phyloP scores from a whole-genome alignment of 2,329 filamentous ascomycete genomes.

The Colletotrichum australisinense region DNA sequence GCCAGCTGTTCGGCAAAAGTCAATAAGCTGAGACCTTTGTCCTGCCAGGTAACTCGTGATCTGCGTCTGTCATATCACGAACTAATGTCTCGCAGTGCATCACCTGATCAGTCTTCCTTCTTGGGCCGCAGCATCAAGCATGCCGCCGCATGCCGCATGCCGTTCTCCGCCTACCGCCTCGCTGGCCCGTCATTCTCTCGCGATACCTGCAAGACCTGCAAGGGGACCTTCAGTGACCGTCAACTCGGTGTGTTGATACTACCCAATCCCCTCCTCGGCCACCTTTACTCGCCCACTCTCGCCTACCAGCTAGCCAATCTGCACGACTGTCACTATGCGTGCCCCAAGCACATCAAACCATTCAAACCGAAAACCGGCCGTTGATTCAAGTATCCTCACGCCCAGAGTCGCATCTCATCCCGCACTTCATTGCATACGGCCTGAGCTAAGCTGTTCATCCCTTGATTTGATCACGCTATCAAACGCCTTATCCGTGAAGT shows the following conservation, averaged over 20 bases:
- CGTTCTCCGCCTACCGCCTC: background rate
- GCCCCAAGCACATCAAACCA: constrained; percentile 3
- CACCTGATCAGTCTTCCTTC: constrained; percentile 29
- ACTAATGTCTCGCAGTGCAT: constrained; percentile 9
- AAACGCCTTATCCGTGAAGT: background rate
- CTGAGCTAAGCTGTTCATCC: constrained; percentile 21
- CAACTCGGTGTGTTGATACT: constrained; percentile 10
- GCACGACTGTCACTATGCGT: background rate
- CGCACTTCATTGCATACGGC: background rate
- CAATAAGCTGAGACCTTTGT: constrained; percentile 4
- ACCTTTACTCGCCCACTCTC: background rate
- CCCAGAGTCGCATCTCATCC: constrained; percentile 3
- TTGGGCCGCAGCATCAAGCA: constrained; percentile 21
- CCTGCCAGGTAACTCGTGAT: background rate
- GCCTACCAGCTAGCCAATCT: background rate
- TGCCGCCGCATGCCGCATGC: constrained; percentile 6
- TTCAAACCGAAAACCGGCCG: background rate
- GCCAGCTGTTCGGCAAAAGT: background rate
- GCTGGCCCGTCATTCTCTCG: constrained; percentile 2
- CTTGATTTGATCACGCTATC: constrained; percentile 12
- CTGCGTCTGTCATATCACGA: constrained; percentile 16
- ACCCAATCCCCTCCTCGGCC: background rate
- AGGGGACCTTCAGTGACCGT: background rate
- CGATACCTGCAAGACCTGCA: constrained; percentile 6
- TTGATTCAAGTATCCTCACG: background rate